These are phyloP conservation scores for Penicillium nordicum DNA, from an alignment of 2,329 filamentous ascomycete species.

Conservation along the genomic window DNA sequence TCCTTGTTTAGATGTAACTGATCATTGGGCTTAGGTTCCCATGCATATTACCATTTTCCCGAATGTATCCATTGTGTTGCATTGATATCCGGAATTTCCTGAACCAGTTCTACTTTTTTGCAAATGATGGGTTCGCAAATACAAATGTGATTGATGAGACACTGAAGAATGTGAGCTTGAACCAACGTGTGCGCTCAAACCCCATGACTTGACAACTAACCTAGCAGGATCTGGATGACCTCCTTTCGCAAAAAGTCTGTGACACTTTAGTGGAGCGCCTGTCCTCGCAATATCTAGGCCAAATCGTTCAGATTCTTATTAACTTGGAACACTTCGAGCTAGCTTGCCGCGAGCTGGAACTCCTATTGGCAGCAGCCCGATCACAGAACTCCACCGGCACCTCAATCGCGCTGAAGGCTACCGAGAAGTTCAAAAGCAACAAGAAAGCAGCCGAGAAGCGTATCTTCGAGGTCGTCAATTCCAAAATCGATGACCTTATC, in stretches of 20 bases:
- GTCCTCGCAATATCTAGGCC: conserved; percentile 87
- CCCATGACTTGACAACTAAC: conserved; percentile 10
- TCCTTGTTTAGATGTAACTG: conserved; percentile 1
- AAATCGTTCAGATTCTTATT: conserved; percentile 97
- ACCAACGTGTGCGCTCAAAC: neutral
- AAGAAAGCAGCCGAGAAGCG: conserved; percentile 97
- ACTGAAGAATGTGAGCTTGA: conserved; percentile 63
- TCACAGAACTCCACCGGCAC: conserved; percentile 76
- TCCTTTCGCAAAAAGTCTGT: conserved; percentile 91
- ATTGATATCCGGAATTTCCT: conserved; percentile 97
- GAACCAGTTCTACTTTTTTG: conserved; percentile 98
- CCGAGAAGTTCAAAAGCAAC: conserved; percentile 78
- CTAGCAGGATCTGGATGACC: conserved; percentile 76
- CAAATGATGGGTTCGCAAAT: conserved; percentile 91
- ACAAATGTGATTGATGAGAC: conserved; percentile 88
- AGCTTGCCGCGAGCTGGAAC: conserved; percentile 85
- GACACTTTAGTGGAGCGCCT: conserved; percentile 82
- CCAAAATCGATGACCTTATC: conserved; percentile 95
- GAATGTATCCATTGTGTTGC: conserved; percentile 98
- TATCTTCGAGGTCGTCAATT: conserved; percentile 97
- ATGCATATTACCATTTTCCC: conserved; percentile 92
- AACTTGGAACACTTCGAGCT: conserved; percentile 96
- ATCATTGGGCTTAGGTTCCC: conserved; percentile 62
- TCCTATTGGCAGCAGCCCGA: conserved; percentile 77
- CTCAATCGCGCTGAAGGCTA: conserved; percentile 75